Base-by-base conservation (phyloP, 2,329 filamentous ascomycete species). In the Cytospora schulzeri region DNA sequence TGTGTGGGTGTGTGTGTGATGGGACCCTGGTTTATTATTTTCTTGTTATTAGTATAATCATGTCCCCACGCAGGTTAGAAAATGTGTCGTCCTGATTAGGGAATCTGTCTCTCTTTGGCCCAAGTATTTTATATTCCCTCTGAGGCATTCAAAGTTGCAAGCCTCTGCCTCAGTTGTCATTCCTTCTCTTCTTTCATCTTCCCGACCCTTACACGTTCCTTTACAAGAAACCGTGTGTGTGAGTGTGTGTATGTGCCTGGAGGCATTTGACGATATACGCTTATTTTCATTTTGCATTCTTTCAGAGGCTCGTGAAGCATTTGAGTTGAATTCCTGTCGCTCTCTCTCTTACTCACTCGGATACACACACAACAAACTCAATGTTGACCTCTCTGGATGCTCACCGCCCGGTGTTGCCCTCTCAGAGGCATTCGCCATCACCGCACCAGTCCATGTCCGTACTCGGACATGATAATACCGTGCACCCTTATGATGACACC, bases 401-500 rank as follows among this genome's bases (percentile, higher is more conserved):
- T 41, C 72, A 75, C 69, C 77, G 80, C 68, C 79, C 81, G 51
- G 77, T 84, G 67, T 75, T 84, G 68, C 78, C 82, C 57, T 81
- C 81, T 59, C 82, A 85, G 72, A 78, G 80, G 70, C 83, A 80
- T 71, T 81, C 81, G 60, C 76, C 78, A 65, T 74, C 77, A 17
- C 72, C 33, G 19, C 50, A 45, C 51, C 65, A 64, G 45, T 51
- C 61, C n/a, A 45, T 66, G 57, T 35, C 59, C 29, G 65, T 63
- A 11, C 65, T 62, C 22, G 55, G 41, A 29, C 60, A 62, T 19
- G 54, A 53, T 19, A 45, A 58, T 45, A 26, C 55, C 22, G 38
- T 57, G 28, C 41, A 26, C 3, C 15, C 58, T 7, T 64, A 65
- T 11, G 58, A 66, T 29, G 55, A 52, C n/a, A 14, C 24, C 57